Percentiles rank a stretch among this genome's conserved stretches.
Conservation (phyloP, 2,329 filamentous ascomycete species). For the Scortechinia acanthostroma region DNA sequence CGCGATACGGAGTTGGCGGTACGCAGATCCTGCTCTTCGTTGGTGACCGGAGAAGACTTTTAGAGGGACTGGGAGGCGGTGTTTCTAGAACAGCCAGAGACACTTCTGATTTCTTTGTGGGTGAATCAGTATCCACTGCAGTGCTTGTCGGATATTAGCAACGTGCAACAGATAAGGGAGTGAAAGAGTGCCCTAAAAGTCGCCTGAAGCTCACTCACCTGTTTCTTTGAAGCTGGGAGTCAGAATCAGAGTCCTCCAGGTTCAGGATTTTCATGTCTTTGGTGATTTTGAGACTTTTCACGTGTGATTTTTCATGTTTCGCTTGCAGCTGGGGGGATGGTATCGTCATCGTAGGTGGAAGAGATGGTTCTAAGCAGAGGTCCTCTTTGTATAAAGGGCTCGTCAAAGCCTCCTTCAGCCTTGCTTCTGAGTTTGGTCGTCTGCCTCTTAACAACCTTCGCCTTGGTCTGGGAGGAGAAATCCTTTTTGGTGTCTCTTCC, state of each 20-base stretch:
- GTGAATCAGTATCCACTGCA: too few species aligned
- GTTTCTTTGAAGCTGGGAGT: neutral
- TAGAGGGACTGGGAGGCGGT: neutral
- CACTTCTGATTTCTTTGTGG: neutral
- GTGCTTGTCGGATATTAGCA: too few species aligned
- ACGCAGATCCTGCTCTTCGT: conserved; percentile 10
- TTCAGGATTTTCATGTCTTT: neutral
- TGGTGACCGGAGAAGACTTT: conserved; percentile 3
- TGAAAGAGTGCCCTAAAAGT: too few species aligned
- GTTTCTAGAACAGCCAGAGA: neutral
- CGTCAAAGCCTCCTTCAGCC: too few species aligned
- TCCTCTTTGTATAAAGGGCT: too few species aligned
- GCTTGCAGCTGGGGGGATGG: neutral
- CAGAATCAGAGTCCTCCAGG: neutral
- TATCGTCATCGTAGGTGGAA: neutral
- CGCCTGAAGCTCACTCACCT: too few species aligned
- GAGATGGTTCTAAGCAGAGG: neutral
- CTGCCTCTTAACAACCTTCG: neutral
- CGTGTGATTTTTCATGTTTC: neutral
- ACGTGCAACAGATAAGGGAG: too few species aligned
- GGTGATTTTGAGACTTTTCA: neutral
- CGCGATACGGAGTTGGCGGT: conserved; percentile 20
- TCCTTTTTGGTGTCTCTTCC: neutral
- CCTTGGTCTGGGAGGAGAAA: neutral
- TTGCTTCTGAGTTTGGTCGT: neutral